Percentiles rank a stretch among this genome's conserved stretches.
phyloP scores from a whole-genome alignment of 2,329 filamentous ascomycete genomes.

The Chaetomium sp. region DNA sequence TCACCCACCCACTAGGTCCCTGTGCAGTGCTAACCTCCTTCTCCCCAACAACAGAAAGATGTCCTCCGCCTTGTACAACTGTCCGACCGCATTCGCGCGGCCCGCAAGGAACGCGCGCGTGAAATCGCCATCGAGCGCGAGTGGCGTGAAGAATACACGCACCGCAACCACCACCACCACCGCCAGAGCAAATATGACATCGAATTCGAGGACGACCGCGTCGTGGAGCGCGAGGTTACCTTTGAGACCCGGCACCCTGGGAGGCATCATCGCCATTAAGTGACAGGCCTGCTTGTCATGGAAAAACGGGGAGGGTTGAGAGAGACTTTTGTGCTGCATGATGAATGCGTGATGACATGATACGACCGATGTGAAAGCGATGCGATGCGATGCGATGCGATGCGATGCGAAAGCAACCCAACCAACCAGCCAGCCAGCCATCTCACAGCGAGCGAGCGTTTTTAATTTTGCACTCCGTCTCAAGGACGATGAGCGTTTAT shows the following conservation, averaged over 20 bases:
- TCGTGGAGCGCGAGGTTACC: slow-evolving; percentile 62
- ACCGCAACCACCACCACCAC: slow-evolving; percentile 25
- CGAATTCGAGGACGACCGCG: slow-evolving; percentile 53
- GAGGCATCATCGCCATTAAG: slow-evolving; percentile 22
- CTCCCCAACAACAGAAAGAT: slow-evolving; percentile 59
- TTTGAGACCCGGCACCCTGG: slow-evolving; percentile 41
- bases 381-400: too few relatives aligned
- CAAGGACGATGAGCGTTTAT: too few relatives aligned
- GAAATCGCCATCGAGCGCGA: slow-evolving; percentile 55
- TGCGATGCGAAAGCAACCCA: too few relatives aligned
- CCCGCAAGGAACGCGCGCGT: slow-evolving; percentile 44
- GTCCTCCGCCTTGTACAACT: slow-evolving; percentile 77
- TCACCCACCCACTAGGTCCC: background rate
- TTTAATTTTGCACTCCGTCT: too few relatives aligned
- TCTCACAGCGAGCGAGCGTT: too few relatives aligned
- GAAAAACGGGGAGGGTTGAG: background rate
- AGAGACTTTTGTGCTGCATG: background rate
- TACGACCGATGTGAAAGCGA: too few relatives aligned
- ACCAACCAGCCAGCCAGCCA: too few relatives aligned
- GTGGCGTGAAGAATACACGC: slow-evolving; percentile 44
- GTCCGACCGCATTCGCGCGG: slow-evolving; percentile 72
- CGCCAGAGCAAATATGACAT: slow-evolving; percentile 29
- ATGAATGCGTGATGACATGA: too few relatives aligned
- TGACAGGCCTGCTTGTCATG: background rate
- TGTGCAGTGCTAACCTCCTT: slow-evolving; percentile 28